Evolutionary conservation across 2,329 filamentous ascomycete species (phyloP), one percentile per base, ranked within the genome.

Genomic region (Grosmannia clavigera): DNA sequence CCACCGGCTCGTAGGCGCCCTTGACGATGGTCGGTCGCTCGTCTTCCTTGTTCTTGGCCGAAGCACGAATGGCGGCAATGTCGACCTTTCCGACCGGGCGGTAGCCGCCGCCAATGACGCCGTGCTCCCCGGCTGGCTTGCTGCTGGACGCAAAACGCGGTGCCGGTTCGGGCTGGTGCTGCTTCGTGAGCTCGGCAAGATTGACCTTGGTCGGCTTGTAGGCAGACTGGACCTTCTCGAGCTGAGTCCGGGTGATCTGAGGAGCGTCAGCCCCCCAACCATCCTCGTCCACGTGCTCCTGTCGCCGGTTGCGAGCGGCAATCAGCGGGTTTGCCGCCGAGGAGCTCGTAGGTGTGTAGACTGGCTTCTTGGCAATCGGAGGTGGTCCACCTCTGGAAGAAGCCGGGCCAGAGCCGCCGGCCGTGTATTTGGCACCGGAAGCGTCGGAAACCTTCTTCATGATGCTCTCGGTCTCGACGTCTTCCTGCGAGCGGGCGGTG

Each of bases 191-290:
- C 66, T 92, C 88, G 65, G 87, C 84, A 73, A 99, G 88, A 74
- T 97, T 91, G 67, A 99, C 92, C 73, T 92, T 96, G 60, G 91
- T 96, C 46, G 94, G 94, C 74, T 92, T 86, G 75, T 99, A 99
- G 19, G 94, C 92, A 19, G 94, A 82, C 65, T 88, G 83, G 53
- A 99, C 94, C 75, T 94, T 97, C 72, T 97, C 88, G 38, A 99
- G 77, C 72, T 96, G 83, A 58, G 86, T 88, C 68, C 94, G 82
- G 55, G 90, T 91, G 53, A 96, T 83, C 19, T 84, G 90, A n/a
- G 94, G 94, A 5, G 94, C 94, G 79, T 99, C 94, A 19, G 82
- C 81, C 61, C 94, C 94, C 94, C 94, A 99, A 57, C 94, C 94
- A 73, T 99, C 94, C 43, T 83, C 83, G 69, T 96, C 90, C 27